Base-by-base conservation (phyloP, 129 eudicot genomes). In the Escallonia herrerae region DNA sequence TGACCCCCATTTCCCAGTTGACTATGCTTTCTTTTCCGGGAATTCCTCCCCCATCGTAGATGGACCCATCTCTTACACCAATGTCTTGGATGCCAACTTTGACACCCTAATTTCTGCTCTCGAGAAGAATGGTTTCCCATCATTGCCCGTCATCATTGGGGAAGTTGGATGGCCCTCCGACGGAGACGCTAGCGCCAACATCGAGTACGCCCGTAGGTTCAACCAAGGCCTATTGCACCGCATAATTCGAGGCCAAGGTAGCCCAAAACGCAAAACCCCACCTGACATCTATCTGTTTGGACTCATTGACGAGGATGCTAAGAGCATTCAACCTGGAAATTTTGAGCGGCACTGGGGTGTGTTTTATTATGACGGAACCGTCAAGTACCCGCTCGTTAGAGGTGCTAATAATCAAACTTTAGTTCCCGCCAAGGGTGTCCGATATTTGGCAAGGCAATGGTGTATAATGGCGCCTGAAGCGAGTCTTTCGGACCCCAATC, bases 101-200 rank as follows among this genome's bases (percentile, higher is more conserved):
- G 99, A 94, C 67, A 94, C 99, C 8, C 86, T 94, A 11, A 79
- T 94, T 56, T 77, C 83, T 72, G 84, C 99, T 53, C 88, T 94
- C 0, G 99, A 94, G 54, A 94, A 88, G 58, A 94, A 86, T 12
- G 99, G 99, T 3, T 89, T 77, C 60, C 39, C 82, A 0, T 63
- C 77, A 0, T 43, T 89, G 60, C 87, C 95, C 8, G 77, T 94
- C 44, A 89, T 94, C 14, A 79, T 94, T 0, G 99, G 99, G 10
- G 99, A 94, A 68, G 81, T 94, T 1, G 99, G 99, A n/a, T 94
- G 99, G 99, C 99, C 99, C 7, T 76, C 95, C 0, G 99, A 94
- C 41, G 99, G 94, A 7, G 88, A 77, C 54, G 4, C 50, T 0
- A 89, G 86, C 64, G 99, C 97, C 3, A 89, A 89, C 74, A 56